Conservation (phyloP, 768 basidiomycete species). For the Coprinopsis marcescibilis region DNA sequence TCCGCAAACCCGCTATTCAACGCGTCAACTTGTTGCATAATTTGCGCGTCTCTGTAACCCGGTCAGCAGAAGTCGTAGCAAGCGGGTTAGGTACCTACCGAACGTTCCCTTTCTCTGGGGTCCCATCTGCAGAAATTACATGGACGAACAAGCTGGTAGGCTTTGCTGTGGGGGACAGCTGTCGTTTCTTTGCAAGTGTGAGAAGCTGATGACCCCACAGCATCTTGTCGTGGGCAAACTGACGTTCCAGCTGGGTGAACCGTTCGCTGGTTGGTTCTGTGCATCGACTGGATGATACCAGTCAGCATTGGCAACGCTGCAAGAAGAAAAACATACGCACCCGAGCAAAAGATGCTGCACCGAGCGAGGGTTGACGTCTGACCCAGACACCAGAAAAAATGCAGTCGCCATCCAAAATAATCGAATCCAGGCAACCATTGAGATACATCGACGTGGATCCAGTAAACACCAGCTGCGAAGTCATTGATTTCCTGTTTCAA, state of each 20-base stretch:
- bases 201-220: background rate
- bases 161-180: background rate
- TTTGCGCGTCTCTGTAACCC: slow-evolving; percentile 20
- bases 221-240: background rate
- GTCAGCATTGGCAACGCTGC: background rate
- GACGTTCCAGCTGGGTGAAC: background rate
- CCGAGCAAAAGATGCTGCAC: too few species aligned
- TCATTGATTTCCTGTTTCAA: too few species aligned
- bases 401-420: too few species aligned
- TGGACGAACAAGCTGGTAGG: slow-evolving; percentile 14
- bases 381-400: too few species aligned
- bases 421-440: too few species aligned
- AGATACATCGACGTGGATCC: too few species aligned
- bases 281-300: background rate
- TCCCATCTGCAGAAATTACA: slow-evolving; percentile 13
- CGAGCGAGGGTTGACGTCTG: too few species aligned
- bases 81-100: slow-evolving; percentile 1
- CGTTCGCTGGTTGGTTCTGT: background rate
- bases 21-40: slow-evolving; percentile 31
- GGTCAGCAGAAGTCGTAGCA: background rate
- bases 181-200: background rate
- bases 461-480: too few species aligned
- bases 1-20: slow-evolving; percentile 32
- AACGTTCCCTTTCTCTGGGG: slow-evolving; percentile 10
- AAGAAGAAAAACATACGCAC: too few species aligned